Base-by-base conservation (phyloP, 495 filamentous ascomycete species). In the Penicillium paradoxum region DNA sequence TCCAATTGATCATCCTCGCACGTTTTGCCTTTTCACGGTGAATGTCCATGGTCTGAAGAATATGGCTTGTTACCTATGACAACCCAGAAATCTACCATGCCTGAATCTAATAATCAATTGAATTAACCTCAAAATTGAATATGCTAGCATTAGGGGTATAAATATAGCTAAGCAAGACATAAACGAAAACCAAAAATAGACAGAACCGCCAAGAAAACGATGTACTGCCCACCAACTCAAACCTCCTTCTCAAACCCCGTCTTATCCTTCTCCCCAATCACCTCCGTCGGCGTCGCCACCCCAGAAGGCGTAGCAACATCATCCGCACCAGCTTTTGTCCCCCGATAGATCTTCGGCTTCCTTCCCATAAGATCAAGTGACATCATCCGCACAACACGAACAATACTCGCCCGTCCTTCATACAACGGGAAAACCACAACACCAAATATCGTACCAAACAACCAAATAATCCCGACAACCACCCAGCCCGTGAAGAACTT, bases 401-500 rank as follows among this genome's bases (percentile, higher is more conserved):
- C 60, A 49, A 91, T 85, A 15, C 83, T 91, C 54, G 79, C 64
- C 11, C 91, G 70, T 0, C 91, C 89, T 60, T 96, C 89, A 65
- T 79, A 95, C 3, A 96, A 64, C 21, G 91, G 91, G 70, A 88
- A 96, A 3, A 96, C 24, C 0, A 88, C 89, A 4, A 96, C 90
- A 15, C 80, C 84, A 54, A 83, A 75, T 7, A 83, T 70, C 0
- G 83, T 87, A 62, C 77, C 82, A 64, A 96, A 95, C 57, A 96
- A 77, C 91, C 91, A 96, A 24, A 91, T 67, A 42, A 96, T 87
- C 0, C 89, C 91, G 3, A 96, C 86, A 13, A 79, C 73, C 15
- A 95, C 83, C 91, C 91, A 96, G 30, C 91, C 91, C 2, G 90
- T 91, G 72, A 96, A 96, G 76, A 96, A 96, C 40, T 79, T 78